Conservation (phyloP, 352 stramenopile genomes). For the Globisporangium ultimum region DNA sequence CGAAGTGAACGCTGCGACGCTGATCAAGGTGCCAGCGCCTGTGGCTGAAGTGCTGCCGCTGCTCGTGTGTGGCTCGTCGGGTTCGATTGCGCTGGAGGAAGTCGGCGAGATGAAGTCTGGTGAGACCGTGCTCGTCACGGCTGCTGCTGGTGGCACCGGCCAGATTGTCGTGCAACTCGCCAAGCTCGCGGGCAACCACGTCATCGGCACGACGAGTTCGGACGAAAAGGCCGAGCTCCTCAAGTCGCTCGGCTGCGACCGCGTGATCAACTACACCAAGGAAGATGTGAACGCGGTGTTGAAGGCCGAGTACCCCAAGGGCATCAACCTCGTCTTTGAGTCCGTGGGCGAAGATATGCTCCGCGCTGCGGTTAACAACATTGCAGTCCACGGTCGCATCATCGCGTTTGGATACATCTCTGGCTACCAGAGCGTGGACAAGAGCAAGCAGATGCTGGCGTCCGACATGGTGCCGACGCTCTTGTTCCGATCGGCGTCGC, state of each 20-base stretch:
- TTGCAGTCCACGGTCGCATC: slow-evolving; percentile 48
- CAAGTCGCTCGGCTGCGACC: slow-evolving; percentile 57
- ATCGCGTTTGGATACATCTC: slow-evolving; percentile 62
- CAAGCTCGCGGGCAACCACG: slow-evolving; percentile 75
- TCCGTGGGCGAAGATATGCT: slow-evolving; percentile 59
- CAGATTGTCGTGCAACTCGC: slow-evolving; percentile 83
- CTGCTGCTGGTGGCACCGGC: slow-evolving; percentile 72
- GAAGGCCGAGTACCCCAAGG: slow-evolving; percentile 67
- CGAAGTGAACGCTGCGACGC: slow-evolving; percentile 25
- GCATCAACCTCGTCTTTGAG: slow-evolving; percentile 66
- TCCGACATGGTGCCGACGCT: slow-evolving; percentile 30
- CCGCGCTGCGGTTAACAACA: slow-evolving; percentile 48
- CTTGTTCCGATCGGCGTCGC: slow-evolving; percentile 29
- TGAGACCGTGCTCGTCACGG: slow-evolving; percentile 65
- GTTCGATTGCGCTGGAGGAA: slow-evolving; percentile 44
- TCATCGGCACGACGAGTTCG: slow-evolving; percentile 81
- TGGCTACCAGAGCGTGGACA: slow-evolving; percentile 25
- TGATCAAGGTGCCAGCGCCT: slow-evolving; percentile 28
- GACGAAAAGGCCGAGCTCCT: slow-evolving; percentile 85
- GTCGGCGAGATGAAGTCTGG: slow-evolving; percentile 53
- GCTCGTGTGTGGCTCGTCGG: slow-evolving; percentile 37
- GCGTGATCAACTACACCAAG: slow-evolving; percentile 87
- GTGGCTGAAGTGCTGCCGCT: slow-evolving; percentile 26
- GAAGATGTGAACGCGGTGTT: slow-evolving; percentile 50
- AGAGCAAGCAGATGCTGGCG: slow-evolving; percentile 17